phyloP scores from a whole-genome alignment of 306 rosid species.

The Calophaca sinica region DNA sequence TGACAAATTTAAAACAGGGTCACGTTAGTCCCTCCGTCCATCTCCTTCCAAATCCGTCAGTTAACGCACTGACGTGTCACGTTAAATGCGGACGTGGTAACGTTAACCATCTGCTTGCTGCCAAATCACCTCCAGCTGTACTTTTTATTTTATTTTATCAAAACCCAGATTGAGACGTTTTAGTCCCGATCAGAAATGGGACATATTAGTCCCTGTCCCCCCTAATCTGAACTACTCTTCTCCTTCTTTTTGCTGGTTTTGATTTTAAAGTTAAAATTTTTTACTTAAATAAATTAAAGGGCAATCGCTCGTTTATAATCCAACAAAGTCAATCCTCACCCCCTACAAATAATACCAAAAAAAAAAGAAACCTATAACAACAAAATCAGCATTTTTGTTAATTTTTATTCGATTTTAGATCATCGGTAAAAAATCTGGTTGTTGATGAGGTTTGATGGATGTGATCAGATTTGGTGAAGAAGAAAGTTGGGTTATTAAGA shows the following conservation, averaged over 20 bases:
- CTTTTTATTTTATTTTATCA: too few species aligned
- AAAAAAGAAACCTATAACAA: background rate
- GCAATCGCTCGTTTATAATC: background rate
- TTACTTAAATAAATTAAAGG: conserved; percentile 5
- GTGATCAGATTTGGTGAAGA: conserved; percentile 45
- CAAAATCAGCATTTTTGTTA: conserved; percentile 19
- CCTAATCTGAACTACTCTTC: too few species aligned
- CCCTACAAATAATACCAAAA: background rate
- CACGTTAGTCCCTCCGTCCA: too few species aligned
- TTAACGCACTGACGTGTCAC: too few species aligned
- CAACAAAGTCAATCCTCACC: conserved; percentile 10
- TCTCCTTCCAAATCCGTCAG: too few species aligned
- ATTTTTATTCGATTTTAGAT: conserved; percentile 6
- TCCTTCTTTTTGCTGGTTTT: conserved; percentile 11
- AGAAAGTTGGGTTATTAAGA: conserved; percentile 15
- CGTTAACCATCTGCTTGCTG: too few species aligned
- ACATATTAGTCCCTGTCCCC: too few species aligned
- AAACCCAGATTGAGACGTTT: too few species aligned
- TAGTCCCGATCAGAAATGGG: too few species aligned
- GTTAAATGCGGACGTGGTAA: too few species aligned
- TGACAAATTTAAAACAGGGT: too few species aligned
- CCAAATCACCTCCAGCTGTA: too few species aligned
- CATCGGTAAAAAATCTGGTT: background rate
- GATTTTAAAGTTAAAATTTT: conserved; percentile 34
- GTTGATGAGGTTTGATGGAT: conserved; percentile 30